These are phyloP conservation scores for Penicillium sp. DNA, from an alignment of 2,329 filamentous ascomycete genomes.

Conservation along the genomic window DNA sequence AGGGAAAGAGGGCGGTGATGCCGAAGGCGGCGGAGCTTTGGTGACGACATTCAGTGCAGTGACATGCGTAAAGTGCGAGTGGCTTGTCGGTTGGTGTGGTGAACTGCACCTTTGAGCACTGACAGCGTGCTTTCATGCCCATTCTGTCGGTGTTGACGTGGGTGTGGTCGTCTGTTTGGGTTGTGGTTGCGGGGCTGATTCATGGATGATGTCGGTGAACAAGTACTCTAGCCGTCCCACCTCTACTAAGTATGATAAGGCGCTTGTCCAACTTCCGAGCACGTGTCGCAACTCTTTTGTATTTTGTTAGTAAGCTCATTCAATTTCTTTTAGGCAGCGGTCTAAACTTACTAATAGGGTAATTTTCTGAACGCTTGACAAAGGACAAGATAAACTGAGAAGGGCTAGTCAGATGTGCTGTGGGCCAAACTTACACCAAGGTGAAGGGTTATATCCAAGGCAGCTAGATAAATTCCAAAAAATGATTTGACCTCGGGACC, in stretches of 20 bases:
- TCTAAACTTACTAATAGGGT: no score
- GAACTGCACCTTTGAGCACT: constrained; percentile 65
- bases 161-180: not conserved
- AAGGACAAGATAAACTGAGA: no score
- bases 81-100: constrained; percentile 61
- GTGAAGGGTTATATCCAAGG: no score
- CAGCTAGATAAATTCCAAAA: no score
- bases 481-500: no score
- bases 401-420: not conserved
- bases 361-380: no score
- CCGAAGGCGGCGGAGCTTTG: constrained; percentile 69
- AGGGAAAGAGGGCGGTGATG: constrained; percentile 68
- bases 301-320: no score
- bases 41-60: constrained; percentile 65
- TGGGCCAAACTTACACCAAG: no score
- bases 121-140: constrained; percentile 61
- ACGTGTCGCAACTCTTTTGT: no score
- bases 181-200: not conserved
- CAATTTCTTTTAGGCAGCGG: no score
- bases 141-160: constrained; percentile 1
- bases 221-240: no score
- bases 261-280: constrained; percentile 24
- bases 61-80: constrained; percentile 68
- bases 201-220: constrained; percentile 5
- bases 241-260: no score